Evolutionary conservation across 2,329 filamentous ascomycete species (phyloP).

Genomic region (Paecilomyces niveus): DNA sequence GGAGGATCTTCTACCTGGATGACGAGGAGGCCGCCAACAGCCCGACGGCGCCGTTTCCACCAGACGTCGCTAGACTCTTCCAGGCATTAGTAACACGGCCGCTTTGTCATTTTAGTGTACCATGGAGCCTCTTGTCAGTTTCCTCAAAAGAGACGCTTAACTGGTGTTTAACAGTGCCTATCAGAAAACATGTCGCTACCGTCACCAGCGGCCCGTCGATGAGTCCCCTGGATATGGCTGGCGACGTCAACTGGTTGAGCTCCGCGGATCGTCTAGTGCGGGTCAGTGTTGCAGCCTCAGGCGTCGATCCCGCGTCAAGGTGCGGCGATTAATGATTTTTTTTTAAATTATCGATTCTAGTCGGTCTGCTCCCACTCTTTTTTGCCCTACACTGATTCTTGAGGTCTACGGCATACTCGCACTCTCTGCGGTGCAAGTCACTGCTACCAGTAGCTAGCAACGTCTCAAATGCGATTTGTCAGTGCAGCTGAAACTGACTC

Average conservation of each 20-base stretch:
- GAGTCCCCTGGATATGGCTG: neutral
- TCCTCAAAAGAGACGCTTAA: neutral
- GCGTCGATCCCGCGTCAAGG: neutral
- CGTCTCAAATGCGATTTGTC: neutral
- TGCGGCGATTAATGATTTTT: neutral
- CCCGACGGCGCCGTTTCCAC: neutral
- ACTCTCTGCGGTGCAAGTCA: neutral
- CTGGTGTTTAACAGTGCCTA: neutral
- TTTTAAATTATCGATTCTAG: neutral
- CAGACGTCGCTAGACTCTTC: neutral
- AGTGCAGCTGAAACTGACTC: neutral
- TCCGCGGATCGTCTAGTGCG: neutral
- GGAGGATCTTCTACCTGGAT: neutral
- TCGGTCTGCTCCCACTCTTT: neutral
- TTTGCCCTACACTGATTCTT: neutral
- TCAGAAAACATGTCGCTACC: neutral
- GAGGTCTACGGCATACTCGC: neutral
- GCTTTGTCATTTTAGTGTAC: neutral
- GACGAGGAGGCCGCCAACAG: neutral
- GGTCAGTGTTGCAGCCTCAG: neutral
- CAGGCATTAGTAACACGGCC: neutral
- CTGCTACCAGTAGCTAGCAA: neutral
- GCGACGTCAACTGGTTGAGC: neutral
- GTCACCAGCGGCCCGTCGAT: neutral
- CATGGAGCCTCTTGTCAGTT: too few relatives aligned